Conservation (phyloP, 148 eudicot species). For the Salicornia ramosissima region DNA sequence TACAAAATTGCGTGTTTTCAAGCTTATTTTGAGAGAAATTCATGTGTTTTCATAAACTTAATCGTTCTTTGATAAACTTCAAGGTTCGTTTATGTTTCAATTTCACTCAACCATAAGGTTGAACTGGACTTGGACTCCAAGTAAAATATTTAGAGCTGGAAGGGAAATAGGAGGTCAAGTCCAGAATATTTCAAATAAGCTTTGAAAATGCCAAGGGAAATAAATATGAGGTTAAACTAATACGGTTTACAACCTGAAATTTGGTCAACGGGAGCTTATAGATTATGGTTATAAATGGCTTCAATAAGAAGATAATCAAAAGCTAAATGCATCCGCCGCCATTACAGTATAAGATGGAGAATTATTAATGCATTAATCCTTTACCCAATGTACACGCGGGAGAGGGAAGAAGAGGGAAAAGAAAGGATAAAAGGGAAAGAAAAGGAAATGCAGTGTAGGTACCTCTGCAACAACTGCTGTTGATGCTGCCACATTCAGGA, state of each 20-base stretch:
- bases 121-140: neutral
- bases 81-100: no score
- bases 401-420: neutral
- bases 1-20: no score
- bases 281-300: neutral
- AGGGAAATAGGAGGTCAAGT: neutral
- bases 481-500: constrained; percentile 9
- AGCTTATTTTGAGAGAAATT: no score
- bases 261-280: neutral
- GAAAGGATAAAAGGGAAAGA: neutral
- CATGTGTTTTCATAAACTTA: no score
- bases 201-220: neutral
- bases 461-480: constrained; percentile 18
- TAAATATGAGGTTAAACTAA: neutral
- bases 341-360: neutral
- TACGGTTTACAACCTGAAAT: no score
- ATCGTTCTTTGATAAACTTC: no score
- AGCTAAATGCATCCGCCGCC: neutral
- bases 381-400: no score
- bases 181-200: neutral
- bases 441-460: no score
- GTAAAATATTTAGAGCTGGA: neutral
- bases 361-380: neutral
- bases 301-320: neutral
- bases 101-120: neutral